These are phyloP conservation scores for Leishmania tarentolae DNA, from an alignment of 208 protist genomes.

Conservation along the genomic window DNA sequence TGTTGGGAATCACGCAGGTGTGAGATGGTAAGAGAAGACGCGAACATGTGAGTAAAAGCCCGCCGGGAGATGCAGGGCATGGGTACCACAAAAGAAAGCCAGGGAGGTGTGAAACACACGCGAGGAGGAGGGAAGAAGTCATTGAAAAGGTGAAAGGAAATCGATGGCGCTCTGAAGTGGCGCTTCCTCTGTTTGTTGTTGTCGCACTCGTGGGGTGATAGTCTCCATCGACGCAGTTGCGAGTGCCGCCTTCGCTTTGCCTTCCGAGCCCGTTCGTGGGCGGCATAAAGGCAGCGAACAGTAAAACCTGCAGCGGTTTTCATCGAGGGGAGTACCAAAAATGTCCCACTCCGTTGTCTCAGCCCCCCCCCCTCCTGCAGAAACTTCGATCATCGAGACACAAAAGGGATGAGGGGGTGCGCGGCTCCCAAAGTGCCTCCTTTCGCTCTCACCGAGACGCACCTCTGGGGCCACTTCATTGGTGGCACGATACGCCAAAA, in stretches of 20 bases:
- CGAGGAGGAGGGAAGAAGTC: not conserved
- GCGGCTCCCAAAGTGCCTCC: not conserved
- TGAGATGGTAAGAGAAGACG: not conserved
- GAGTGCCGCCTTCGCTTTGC: not conserved
- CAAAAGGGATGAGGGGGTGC: not conserved
- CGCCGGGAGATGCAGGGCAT: not conserved
- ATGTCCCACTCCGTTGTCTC: not conserved
- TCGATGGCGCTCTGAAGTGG: not conserved
- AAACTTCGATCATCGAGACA: not conserved
- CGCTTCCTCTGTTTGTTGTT: not conserved
- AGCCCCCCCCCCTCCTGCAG: not conserved
- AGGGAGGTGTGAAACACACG: not conserved
- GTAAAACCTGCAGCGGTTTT: not conserved
- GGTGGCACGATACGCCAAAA: constrained; percentile 12
- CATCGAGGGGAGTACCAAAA: not conserved
- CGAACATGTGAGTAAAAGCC: not conserved
- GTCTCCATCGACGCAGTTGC: not conserved
- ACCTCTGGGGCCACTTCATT: not conserved
- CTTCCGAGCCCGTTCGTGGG: not conserved
- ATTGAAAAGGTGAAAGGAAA: not conserved
- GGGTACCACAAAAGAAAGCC: not conserved
- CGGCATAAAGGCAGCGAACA: not conserved
- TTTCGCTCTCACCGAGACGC: not conserved
- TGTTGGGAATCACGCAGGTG: not conserved
- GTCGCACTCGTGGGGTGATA: not conserved